These are phyloP conservation scores for Dinochytrium kinnereticum DNA, from an alignment of 371 early-diverging fungal genomes.

Conservation along the genomic window DNA sequence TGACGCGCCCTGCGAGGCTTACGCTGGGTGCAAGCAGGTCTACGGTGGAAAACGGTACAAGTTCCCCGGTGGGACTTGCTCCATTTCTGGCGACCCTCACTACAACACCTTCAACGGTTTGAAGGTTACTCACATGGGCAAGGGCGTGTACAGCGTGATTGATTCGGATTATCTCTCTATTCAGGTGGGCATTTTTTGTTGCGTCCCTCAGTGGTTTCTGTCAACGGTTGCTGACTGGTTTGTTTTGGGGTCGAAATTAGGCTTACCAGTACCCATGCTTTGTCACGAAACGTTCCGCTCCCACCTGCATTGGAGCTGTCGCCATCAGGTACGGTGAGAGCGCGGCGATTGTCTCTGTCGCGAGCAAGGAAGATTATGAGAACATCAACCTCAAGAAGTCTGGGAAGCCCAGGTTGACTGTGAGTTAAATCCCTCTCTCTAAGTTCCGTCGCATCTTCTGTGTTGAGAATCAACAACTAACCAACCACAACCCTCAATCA, in stretches of 20 bases:
- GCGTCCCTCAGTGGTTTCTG: background rate
- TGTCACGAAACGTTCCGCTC: background rate
- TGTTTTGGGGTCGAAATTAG: background rate
- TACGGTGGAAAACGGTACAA: background rate
- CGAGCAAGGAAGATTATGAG: background rate
- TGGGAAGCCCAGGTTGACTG: background rate
- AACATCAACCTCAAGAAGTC: background rate
- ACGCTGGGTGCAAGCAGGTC: background rate
- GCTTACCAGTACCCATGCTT: slow-evolving; percentile 29
- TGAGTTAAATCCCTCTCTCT: too few relatives aligned
- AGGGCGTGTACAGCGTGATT: slow-evolving; percentile 21
- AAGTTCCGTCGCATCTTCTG: too few relatives aligned
- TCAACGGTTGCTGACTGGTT: background rate
- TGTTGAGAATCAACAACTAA: too few relatives aligned
- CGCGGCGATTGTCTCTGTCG: slow-evolving; percentile 16
- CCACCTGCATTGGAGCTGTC: slow-evolving; percentile 21
- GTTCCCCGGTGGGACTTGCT: background rate
- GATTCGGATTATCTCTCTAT: slow-evolving; percentile 19
- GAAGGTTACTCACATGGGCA: slow-evolving; percentile 5
- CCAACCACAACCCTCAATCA: too few relatives aligned
- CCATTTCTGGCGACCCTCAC: slow-evolving; percentile 29
- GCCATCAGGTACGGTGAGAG: slow-evolving; percentile 22
- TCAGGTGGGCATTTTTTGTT: slow-evolving; percentile 15
- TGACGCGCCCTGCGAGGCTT: slow-evolving; percentile 23
- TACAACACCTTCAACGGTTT: slow-evolving; percentile 13